Evolutionary conservation across 345 rosid genomes (phyloP).

Genomic region (Salix udensis): DNA sequence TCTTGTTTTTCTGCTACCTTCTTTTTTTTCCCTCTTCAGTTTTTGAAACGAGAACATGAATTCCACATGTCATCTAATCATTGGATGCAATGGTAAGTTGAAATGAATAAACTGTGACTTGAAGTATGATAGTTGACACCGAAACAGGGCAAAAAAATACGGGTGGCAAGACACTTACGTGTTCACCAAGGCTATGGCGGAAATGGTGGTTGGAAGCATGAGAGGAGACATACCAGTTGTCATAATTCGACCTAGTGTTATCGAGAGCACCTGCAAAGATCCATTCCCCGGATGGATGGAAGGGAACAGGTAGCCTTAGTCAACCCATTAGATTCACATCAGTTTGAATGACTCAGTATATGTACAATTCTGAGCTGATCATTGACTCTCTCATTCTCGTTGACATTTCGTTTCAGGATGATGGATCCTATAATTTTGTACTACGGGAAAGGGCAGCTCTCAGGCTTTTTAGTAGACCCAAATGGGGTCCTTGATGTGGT

Average conservation of each 20-base stretch:
- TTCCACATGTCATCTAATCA: too few species aligned
- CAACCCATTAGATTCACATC: background rate
- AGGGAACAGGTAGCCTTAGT: conserved; percentile 62
- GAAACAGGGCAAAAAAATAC: conserved; percentile 60
- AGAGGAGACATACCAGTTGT: conserved; percentile 79
- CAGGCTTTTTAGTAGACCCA: conserved; percentile 80
- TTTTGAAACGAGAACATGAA: too few species aligned
- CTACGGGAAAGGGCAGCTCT: conserved; percentile 93
- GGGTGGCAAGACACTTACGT: conserved; percentile 97
- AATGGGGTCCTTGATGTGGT: conserved; percentile 90
- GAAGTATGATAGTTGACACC: conserved; percentile 4
- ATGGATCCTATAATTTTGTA: conserved; percentile 89
- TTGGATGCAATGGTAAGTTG: background rate
- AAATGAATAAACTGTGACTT: conserved; percentile 3
- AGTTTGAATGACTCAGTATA: background rate
- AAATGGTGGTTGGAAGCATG: conserved; percentile 73
- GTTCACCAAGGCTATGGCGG: conserved; percentile 98
- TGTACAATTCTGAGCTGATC: background rate
- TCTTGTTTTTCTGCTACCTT: background rate
- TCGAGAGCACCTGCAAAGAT: conserved; percentile 84
- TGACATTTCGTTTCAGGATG: conserved; percentile 48
- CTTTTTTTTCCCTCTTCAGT: too few species aligned
- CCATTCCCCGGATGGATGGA: conserved; percentile 99
- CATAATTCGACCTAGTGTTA: conserved; percentile 77
- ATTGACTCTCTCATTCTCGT: background rate